These are phyloP conservation scores for Phlebopus sp. DNA, from an alignment of 1,284 basidiomycete genomes.

Conservation along the genomic window DNA sequence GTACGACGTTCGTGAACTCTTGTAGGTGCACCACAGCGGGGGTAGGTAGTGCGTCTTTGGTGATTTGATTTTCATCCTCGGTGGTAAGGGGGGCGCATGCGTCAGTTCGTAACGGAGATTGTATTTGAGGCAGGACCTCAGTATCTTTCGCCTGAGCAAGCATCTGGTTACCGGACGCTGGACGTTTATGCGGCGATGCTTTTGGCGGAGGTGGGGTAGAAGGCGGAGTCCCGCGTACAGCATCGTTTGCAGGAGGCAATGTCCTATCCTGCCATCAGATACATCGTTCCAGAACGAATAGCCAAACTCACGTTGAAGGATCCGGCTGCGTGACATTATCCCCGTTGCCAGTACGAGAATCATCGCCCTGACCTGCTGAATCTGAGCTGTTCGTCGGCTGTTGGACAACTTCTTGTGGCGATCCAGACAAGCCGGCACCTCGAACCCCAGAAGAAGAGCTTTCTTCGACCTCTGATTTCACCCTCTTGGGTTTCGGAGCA, in stretches of 20 bases:
- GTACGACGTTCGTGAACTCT: background rate
- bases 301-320: no score
- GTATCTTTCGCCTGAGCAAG: background rate
- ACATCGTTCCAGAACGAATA: no score
- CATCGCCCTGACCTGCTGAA: no score
- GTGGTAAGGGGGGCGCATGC: background rate
- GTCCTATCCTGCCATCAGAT: background rate
- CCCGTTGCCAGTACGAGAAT: no score
- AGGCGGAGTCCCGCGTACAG: background rate
- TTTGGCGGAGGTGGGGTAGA: background rate
- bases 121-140: background rate
- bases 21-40: background rate
- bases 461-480: background rate
- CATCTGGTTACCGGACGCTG: background rate
- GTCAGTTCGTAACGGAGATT: background rate
- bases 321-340: no score
- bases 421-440: no score
- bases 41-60: background rate
- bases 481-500: background rate
- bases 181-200: background rate
- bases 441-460: background rate
- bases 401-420: background rate
- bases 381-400: background rate
- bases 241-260: background rate
- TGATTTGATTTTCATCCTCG: background rate